A percentile compares a stretch with the other conserved stretches of the same genome.
Evolutionary conservation across 2,329 filamentous ascomycete species (phyloP).

Genomic region (Aspergillus nomiae): DNA sequence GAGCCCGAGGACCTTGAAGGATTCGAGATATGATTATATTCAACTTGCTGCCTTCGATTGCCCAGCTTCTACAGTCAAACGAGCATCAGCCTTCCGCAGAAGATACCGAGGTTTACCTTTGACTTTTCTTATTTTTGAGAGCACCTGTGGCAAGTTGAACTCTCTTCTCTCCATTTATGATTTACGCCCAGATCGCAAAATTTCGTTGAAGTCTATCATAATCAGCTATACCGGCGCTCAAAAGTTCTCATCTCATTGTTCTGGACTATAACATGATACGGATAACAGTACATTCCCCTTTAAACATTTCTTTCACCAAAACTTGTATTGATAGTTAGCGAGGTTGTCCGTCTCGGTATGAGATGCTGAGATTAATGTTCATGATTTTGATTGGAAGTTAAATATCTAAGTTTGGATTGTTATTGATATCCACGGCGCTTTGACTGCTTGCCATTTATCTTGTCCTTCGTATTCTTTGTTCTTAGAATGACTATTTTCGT

Average conservation of each 20-base stretch:
- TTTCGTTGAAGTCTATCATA: background rate
- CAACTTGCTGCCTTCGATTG: background rate
- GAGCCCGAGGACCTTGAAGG: slow-evolving; percentile 18
- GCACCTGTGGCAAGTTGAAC: background rate
- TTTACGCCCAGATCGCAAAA: background rate
- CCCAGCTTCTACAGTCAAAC: background rate
- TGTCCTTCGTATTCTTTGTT: background rate
- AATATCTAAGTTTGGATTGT: background rate
- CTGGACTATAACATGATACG: background rate
- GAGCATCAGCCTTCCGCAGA: background rate
- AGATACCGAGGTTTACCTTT: background rate
- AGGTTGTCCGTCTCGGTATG: background rate
- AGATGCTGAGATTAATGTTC: background rate
- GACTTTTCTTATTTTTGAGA: background rate
- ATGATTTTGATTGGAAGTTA: background rate
- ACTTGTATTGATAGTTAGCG: background rate
- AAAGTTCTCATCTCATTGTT: background rate
- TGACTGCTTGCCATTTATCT: background rate
- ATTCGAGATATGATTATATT: slow-evolving; percentile 32
- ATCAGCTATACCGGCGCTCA: background rate
- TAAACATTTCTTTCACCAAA: background rate
- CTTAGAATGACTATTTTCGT: background rate
- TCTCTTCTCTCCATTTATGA: background rate
- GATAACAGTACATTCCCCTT: background rate
- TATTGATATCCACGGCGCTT: background rate